Evolutionary conservation across 2,329 filamentous ascomycete genomes (phyloP).

Genomic region (Fusarium sp.): DNA sequence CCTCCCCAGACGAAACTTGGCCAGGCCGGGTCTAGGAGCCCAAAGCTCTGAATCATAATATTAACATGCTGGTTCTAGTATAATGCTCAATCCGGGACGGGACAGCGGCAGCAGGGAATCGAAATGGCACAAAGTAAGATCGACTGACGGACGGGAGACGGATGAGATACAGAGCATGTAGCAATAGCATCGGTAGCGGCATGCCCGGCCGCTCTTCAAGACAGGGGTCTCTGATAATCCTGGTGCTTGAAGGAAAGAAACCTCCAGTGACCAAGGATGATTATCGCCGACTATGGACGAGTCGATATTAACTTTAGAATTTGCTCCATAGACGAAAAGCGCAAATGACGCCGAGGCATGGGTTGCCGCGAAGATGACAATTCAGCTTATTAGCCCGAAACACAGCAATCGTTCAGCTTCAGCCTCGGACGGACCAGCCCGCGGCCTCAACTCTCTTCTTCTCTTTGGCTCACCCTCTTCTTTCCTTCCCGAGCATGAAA

Average conservation of each 20-base stretch:
- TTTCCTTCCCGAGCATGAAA: conserved; percentile 14
- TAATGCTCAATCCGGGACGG: conserved; percentile 29
- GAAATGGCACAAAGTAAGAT: conserved; percentile 41
- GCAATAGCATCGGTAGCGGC: conserved; percentile 34
- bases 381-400: conserved; percentile 37
- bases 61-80: conserved; percentile 37
- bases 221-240: conserved; percentile 39
- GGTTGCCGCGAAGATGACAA: conserved; percentile 27
- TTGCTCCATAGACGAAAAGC: conserved; percentile 24
- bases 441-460: conserved; percentile 22
- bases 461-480: conserved; percentile 11
- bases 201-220: conserved; percentile 43
- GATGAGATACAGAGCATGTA: conserved; percentile 43
- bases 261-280: conserved; percentile 36
- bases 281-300: conserved; percentile 35
- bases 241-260: conserved; percentile 33
- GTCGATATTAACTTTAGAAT: conserved; percentile 25
- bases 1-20: conserved; percentile 46
- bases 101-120: conserved; percentile 30
- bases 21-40: conserved; percentile 25
- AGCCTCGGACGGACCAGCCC: conserved; percentile 39
- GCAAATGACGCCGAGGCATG: conserved; percentile 35
- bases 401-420: conserved; percentile 41
- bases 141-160: conserved; percentile 47
- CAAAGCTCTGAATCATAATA: conserved; percentile 35